Evolutionary conservation across 306 rosid species (phyloP).

Genomic region (Cicer bijugum): DNA sequence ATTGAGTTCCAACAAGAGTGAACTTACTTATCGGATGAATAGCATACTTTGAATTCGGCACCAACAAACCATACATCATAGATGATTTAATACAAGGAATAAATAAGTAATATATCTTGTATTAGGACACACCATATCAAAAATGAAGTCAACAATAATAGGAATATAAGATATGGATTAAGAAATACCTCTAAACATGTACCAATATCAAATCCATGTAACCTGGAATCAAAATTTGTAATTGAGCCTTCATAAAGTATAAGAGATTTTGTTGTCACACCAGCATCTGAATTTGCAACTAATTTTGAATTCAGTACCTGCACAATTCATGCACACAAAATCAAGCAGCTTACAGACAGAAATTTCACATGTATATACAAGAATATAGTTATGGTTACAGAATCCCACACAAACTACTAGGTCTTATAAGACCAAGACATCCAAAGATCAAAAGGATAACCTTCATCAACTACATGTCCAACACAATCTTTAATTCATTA

Average conservation of each 20-base stretch:
- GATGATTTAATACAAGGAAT: constrained; percentile 16
- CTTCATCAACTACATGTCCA: constrained; percentile 39
- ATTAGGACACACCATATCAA: background rate
- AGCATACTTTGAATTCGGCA: constrained; percentile 12
- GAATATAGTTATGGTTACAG: constrained; percentile 12
- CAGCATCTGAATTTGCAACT: constrained; percentile 51
- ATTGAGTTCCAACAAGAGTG: background rate
- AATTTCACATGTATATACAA: constrained; percentile 4
- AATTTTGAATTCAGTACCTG: constrained; percentile 85
- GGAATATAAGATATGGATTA: constrained; percentile 8
- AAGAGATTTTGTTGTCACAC: constrained; percentile 57
- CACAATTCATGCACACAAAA: constrained; percentile 46
- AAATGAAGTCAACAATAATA: constrained; percentile 33
- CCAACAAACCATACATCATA: constrained; percentile 13
- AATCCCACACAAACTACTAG: constrained; percentile 22
- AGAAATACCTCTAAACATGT: constrained; percentile 93
- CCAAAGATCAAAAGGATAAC: constrained; percentile 31
- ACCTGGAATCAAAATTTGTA: constrained; percentile 67
- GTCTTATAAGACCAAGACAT: constrained; percentile 31
- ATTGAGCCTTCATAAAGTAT: constrained; percentile 90
- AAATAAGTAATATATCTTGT: constrained; percentile 19
- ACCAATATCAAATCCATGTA: constrained; percentile 85
- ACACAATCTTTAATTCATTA: constrained; percentile 22
- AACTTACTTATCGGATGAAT: constrained; percentile 20
- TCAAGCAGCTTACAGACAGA: constrained; percentile 41